A percentile compares a stretch with the other conserved stretches of the same genome.
phyloP scores from a whole-genome alignment of 2,329 filamentous ascomycete genomes.

The Colletotrichum sp. region DNA sequence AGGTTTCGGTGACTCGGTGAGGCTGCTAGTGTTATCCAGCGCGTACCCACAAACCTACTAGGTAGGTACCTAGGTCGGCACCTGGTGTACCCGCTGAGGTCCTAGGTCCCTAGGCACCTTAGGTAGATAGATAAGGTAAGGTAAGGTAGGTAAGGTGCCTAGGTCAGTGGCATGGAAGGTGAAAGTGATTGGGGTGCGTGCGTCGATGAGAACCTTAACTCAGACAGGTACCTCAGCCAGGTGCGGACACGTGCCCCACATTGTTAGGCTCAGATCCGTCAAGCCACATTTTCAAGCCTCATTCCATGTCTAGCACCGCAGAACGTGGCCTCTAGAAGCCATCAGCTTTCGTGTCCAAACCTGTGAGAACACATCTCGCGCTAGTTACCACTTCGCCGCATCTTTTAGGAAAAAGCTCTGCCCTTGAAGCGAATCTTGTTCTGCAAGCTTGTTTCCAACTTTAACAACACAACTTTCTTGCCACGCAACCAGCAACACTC shows the following conservation, averaged over 20 bases:
- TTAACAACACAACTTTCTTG: background rate
- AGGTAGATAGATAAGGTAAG: no score
- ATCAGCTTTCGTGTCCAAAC: background rate
- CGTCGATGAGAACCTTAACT: no score
- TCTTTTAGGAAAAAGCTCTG: background rate
- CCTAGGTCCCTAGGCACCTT: no score
- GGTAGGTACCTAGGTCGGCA: no score
- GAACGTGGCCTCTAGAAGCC: background rate
- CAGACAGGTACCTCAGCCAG: background rate
- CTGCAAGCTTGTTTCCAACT: background rate
- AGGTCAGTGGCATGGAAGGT: no score
- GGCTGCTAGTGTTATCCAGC: background rate
- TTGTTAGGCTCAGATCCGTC: background rate
- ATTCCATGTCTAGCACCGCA: no score
- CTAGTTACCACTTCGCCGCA: background rate
- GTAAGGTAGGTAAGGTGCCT: no score
- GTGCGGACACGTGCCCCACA: background rate
- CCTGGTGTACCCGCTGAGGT: no score
- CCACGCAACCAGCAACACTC: background rate
- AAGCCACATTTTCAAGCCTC: background rate
- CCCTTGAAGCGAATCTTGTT: background rate
- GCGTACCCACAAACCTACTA: no score
- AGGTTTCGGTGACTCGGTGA: background rate
- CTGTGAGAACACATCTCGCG: background rate
- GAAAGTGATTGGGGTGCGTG: no score